A percentile compares a stretch with the other conserved stretches of the same genome.
Evolutionary conservation across 495 filamentous ascomycete genomes (phyloP).

Genomic region (Daldinia concentrica): DNA sequence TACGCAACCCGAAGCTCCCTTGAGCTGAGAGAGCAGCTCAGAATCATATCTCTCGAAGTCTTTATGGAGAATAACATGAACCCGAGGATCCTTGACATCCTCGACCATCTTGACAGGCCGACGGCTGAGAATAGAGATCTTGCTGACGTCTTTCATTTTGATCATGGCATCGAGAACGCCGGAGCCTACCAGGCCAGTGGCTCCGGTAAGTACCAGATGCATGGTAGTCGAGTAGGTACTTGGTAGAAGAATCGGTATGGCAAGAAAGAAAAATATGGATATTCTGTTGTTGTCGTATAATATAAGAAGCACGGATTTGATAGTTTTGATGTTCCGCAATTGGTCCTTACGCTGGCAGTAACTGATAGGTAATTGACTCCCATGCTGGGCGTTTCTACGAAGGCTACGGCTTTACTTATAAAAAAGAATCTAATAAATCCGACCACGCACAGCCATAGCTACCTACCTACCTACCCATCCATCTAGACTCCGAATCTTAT

Average conservation of each 20-base stretch:
- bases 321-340: neutral
- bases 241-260: neutral
- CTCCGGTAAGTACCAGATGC: conserved; percentile 80
- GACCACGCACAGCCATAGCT: neutral
- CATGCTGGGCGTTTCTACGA: neutral
- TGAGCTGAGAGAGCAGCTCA: conserved; percentile 65
- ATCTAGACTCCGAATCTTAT: neutral
- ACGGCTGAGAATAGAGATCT: conserved; percentile 72
- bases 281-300: too few relatives aligned
- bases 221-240: conserved; percentile 50
- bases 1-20: conserved; percentile 71
- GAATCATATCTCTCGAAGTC: conserved; percentile 68
- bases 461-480: neutral
- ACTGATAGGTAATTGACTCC: neutral
- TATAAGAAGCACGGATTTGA: neutral
- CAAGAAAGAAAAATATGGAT: neutral
- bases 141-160: conserved; percentile 61
- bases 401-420: neutral
- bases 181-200: conserved; percentile 76
- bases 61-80: conserved; percentile 71
- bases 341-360: too few relatives aligned
- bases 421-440: neutral
- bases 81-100: conserved; percentile 62
- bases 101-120: conserved; percentile 71
- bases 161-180: conserved; percentile 72